Conservation (phyloP, 2,329 filamentous ascomycete genomes). For the Neurospora sp. region DNA sequence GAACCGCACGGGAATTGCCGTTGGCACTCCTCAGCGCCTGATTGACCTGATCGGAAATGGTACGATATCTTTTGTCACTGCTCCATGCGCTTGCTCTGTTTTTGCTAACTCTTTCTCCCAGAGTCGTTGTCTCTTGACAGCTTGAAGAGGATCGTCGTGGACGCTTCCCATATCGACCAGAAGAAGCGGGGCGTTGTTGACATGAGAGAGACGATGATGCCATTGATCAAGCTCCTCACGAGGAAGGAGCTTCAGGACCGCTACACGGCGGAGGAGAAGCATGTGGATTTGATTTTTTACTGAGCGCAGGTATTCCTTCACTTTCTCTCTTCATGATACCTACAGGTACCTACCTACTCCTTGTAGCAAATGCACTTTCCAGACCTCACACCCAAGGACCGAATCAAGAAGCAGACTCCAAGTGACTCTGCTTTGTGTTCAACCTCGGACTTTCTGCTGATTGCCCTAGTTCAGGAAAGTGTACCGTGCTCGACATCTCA, state of each 20-base stretch:
- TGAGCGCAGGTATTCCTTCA: slow-evolving; percentile 24
- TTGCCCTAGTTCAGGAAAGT: background rate
- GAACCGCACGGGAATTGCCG: slow-evolving; percentile 69
- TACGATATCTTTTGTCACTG: slow-evolving; percentile 27
- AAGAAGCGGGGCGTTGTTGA: slow-evolving; percentile 93
- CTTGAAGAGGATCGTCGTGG: slow-evolving; percentile 72
- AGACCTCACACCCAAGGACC: background rate
- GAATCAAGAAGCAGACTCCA: background rate
- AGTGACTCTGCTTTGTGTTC: background rate
- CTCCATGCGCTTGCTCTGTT: background rate
- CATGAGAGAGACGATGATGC: slow-evolving; percentile 86
- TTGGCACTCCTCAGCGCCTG: slow-evolving; percentile 79
- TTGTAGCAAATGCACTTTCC: background rate
- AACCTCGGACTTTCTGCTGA: background rate
- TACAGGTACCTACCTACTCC: background rate
- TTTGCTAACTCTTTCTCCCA: slow-evolving; percentile 18
- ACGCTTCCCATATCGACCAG: slow-evolving; percentile 86
- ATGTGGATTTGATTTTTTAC: slow-evolving; percentile 57
- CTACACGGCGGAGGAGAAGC: slow-evolving; percentile 50
- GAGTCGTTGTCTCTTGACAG: slow-evolving; percentile 62
- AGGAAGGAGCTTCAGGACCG: slow-evolving; percentile 60
- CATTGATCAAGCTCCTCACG: slow-evolving; percentile 65
- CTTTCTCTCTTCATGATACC: background rate
- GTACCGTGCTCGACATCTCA: background rate
- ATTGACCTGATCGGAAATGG: slow-evolving; percentile 75